Evolutionary conservation across 148 eudicot species (phyloP).

Genomic region (Simmondsia chinensis): DNA sequence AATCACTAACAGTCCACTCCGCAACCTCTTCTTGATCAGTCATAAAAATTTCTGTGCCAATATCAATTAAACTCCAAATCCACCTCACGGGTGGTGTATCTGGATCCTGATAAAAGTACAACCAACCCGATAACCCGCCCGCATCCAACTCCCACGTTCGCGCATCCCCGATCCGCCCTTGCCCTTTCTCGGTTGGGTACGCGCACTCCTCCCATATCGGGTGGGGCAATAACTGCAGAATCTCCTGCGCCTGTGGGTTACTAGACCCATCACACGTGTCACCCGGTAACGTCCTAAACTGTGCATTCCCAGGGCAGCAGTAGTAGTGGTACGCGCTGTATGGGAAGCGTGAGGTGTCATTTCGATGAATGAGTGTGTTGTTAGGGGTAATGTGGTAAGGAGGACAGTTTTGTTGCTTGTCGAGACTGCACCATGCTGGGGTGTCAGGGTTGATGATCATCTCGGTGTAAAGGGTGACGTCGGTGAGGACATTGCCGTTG

Average conservation of each 20-base stretch:
- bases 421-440: slow-evolving; percentile 18
- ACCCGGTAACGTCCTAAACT: slow-evolving; percentile 15
- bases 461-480: slow-evolving; percentile 53
- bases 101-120: slow-evolving; percentile 55
- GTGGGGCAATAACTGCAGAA: slow-evolving; percentile 49
- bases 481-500: slow-evolving; percentile 37
- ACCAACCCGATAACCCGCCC: slow-evolving; percentile 39
- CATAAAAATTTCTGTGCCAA: slow-evolving; percentile 61
- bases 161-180: slow-evolving; percentile 57
- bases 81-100: slow-evolving; percentile 43
- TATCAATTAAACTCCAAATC: slow-evolving; percentile 40
- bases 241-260: slow-evolving; percentile 63
- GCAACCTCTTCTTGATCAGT: slow-evolving; percentile 33
- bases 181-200: slow-evolving; percentile 42
- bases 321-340: slow-evolving; percentile 40
- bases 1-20: slow-evolving; percentile 61
- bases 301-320: slow-evolving; percentile 46
- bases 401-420: slow-evolving; percentile 20
- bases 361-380: slow-evolving; percentile 28
- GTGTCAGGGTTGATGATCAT: slow-evolving; percentile 45
- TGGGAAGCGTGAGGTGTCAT: slow-evolving; percentile 22
- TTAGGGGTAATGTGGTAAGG: slow-evolving; percentile 39
- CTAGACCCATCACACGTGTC: slow-evolving; percentile 32
- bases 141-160: slow-evolving; percentile 65
- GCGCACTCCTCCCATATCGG: slow-evolving; percentile 67